Conservation (phyloP, 805 yeast genomes). For the Maudiozyma bulderi region DNA sequence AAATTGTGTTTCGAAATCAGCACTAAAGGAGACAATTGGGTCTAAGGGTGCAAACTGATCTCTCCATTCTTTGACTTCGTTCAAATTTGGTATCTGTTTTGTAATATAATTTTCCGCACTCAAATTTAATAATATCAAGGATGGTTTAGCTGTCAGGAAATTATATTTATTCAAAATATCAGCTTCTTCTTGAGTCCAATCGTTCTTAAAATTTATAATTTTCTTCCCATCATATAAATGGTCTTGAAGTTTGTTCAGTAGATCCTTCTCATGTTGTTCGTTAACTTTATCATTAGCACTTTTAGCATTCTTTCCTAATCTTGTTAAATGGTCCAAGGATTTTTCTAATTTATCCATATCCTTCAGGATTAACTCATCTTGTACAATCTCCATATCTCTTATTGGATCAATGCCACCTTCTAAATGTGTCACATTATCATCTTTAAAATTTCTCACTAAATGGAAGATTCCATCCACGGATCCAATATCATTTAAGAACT, state of each 20-base stretch:
- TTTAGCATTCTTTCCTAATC: conserved; percentile 37
- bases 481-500: conserved; percentile 66
- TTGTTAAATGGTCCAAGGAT: conserved; percentile 37
- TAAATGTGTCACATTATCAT: conserved; percentile 68
- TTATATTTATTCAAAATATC: conserved; percentile 60
- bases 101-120: conserved; percentile 55
- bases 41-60: conserved; percentile 50
- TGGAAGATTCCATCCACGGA: conserved; percentile 77
- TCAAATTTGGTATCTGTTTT: conserved; percentile 40
- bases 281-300: conserved; percentile 34
- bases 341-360: conserved; percentile 64
- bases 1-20: conserved; percentile 36
- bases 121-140: conserved; percentile 65
- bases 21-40: conserved; percentile 59
- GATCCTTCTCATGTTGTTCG: conserved; percentile 33
- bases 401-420: conserved; percentile 65
- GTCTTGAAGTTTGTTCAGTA: conserved; percentile 35
- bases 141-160: conserved; percentile 82
- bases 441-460: conserved; percentile 66
- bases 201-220: conserved; percentile 50
- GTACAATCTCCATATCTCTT: conserved; percentile 65
- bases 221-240: conserved; percentile 43
- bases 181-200: conserved; percentile 58
- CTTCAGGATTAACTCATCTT: conserved; percentile 66
- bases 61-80: conserved; percentile 56